A percentile compares a stretch with the other conserved stretches of the same genome.
These are phyloP conservation scores for Debaryomyces castellii DNA, from an alignment of 805 yeast genomes.

Conservation along the genomic window DNA sequence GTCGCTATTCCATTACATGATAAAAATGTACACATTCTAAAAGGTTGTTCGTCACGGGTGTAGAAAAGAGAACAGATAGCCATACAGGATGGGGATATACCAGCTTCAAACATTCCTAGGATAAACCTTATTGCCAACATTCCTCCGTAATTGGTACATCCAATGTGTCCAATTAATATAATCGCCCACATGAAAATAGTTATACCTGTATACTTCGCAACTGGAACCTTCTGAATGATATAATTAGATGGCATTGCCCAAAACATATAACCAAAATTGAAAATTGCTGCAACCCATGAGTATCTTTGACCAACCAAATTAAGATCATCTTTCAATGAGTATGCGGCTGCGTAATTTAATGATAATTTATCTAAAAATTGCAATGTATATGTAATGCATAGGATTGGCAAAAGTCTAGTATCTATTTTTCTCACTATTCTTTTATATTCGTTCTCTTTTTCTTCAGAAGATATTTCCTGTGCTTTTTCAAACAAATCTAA, in stretches of 20 bases:
- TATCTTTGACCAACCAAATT: constrained; percentile 13
- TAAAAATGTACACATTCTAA: constrained; percentile 16
- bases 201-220: constrained; percentile 21
- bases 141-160: constrained; percentile 12
- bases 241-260: constrained; percentile 18
- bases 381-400: constrained; percentile 22
- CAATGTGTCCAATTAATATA: constrained; percentile 12
- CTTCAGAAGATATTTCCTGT: constrained; percentile 27
- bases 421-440: constrained; percentile 12
- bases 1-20: constrained; percentile 21
- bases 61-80: constrained; percentile 15
- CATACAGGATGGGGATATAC: constrained; percentile 18
- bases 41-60: constrained; percentile 14
- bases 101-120: constrained; percentile 29
- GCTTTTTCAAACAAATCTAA: constrained; percentile 25
- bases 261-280: constrained; percentile 16
- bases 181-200: constrained; percentile 17
- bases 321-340: constrained; percentile 13
- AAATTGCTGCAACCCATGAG: constrained; percentile 17
- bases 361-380: constrained; percentile 25
- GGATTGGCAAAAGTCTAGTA: constrained; percentile 13
- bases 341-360: constrained; percentile 20
- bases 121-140: constrained; percentile 16
- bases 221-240: constrained; percentile 17
- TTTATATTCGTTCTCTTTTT: constrained; percentile 17